Percentiles rank a stretch among this genome's conserved stretches.
These are phyloP conservation scores for Dichotomopilus funicola DNA, from an alignment of 2,329 filamentous ascomycete species.

Conservation along the genomic window DNA sequence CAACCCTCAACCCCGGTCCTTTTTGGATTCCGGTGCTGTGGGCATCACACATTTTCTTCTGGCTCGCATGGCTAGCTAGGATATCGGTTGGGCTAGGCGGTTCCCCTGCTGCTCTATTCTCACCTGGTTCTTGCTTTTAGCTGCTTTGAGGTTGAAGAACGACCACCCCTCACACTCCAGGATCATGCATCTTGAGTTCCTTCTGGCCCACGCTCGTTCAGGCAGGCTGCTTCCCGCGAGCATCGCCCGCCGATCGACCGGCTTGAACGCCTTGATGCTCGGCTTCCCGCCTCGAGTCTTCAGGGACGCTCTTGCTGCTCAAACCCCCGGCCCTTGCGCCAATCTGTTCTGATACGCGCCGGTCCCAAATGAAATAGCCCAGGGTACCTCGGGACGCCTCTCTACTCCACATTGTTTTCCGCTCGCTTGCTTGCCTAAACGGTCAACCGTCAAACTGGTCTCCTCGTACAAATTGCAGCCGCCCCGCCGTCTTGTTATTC, in stretches of 20 bases:
- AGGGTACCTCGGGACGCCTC: conserved; percentile 29
- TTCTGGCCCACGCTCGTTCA: conserved; percentile 10
- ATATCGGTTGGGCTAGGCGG: not conserved
- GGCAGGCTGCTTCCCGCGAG: conserved; percentile 9
- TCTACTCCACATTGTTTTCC: conserved; percentile 38
- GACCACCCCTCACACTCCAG: not conserved
- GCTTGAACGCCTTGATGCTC: conserved; percentile 11
- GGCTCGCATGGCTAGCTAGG: not conserved
- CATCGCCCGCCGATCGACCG: conserved; percentile 15
- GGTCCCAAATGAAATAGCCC: conserved; percentile 39
- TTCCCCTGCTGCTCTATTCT: not conserved
- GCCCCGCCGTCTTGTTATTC: conserved; percentile 11
- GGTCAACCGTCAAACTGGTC: conserved; percentile 17
- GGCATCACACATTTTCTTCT: conserved; percentile 5
- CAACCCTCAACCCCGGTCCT: conserved; percentile 15
- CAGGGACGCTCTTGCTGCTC: conserved; percentile 18
- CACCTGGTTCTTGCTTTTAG: conserved; percentile 12
- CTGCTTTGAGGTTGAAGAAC: conserved; percentile 5
- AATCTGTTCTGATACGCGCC: conserved; percentile 42
- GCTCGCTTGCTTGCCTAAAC: conserved; percentile 35
- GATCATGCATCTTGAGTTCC: conserved; percentile 11
- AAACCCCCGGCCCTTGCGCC: conserved; percentile 31
- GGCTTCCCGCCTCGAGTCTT: conserved; percentile 14
- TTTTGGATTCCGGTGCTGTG: conserved; percentile 20
- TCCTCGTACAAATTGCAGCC: conserved; percentile 20